A percentile compares a stretch with the other conserved stretches of the same genome.
These are phyloP conservation scores for Tetragonia tetragonoides DNA, from an alignment of 148 eudicot genomes.

Conservation along the genomic window DNA sequence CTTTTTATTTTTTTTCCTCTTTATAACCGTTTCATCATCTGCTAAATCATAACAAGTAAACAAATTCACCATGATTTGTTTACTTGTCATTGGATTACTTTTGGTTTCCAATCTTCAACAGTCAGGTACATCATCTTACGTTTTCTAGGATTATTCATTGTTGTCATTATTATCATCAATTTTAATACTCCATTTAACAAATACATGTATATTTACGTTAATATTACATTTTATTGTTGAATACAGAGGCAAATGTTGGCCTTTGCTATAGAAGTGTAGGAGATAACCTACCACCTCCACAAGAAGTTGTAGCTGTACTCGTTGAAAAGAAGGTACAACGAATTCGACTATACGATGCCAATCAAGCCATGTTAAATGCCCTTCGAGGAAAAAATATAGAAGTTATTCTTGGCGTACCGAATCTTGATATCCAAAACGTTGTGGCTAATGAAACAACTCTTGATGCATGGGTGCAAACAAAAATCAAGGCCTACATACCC, in stretches of 20 bases:
- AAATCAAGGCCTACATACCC: slow-evolving; percentile 23
- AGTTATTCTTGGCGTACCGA: slow-evolving; percentile 38
- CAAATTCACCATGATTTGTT: slow-evolving; percentile 17
- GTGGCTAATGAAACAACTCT: slow-evolving; percentile 25
- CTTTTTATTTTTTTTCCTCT: too few relatives aligned
- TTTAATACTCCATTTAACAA: neutral
- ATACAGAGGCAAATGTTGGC: slow-evolving; percentile 39
- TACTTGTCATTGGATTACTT: slow-evolving; percentile 14
- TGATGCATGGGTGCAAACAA: slow-evolving; percentile 37
- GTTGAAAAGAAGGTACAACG: slow-evolving; percentile 27
- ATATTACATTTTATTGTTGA: neutral
- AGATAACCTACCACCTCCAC: slow-evolving; percentile 29
- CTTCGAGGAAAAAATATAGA: slow-evolving; percentile 43
- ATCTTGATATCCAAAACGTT: slow-evolving; percentile 10
- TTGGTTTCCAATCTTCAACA: slow-evolving; percentile 9
- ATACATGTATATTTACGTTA: neutral
- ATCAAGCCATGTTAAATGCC: slow-evolving; percentile 28
- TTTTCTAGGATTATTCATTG: neutral
- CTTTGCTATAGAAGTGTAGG: slow-evolving; percentile 40
- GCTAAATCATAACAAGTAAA: neutral
- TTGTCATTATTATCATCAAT: neutral
- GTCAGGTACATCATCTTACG: slow-evolving; percentile 17
- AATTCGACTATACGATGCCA: slow-evolving; percentile 40
- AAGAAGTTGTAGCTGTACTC: slow-evolving; percentile 31
- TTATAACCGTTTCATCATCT: too few relatives aligned